These are phyloP conservation scores for Boletellus ananas DNA, from an alignment of 768 basidiomycete species.

Conservation along the genomic window DNA sequence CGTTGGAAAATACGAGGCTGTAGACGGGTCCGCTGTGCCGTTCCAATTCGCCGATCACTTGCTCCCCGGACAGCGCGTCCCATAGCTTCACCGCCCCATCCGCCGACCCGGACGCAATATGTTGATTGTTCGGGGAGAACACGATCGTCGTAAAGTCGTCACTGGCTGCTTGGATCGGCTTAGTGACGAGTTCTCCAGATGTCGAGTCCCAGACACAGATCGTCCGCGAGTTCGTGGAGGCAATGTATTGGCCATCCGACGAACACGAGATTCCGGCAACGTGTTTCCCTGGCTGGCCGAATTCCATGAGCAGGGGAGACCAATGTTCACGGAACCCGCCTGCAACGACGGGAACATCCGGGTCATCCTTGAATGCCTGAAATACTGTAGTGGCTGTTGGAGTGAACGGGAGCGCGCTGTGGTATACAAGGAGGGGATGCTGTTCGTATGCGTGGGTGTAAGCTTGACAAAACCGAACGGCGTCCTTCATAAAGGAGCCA, in stretches of 20 bases:
- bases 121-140: conserved; percentile 29
- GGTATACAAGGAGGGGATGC: conserved; percentile 32
- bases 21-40: conserved; percentile 22
- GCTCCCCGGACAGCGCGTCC: conserved; percentile 25
- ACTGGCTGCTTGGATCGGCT: conserved; percentile 13
- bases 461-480: conserved; percentile 32
- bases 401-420: conserved; percentile 31
- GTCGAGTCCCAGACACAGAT: conserved; percentile 27
- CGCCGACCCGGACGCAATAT: conserved; percentile 24
- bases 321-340: conserved; percentile 32
- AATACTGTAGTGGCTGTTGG: conserved; percentile 26
- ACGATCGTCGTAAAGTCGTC: conserved; percentile 16
- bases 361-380: conserved; percentile 26
- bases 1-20: conserved; percentile 29
- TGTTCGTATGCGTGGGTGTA: conserved; percentile 30
- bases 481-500: conserved; percentile 24
- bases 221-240: conserved; percentile 19
- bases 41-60: conserved; percentile 11
- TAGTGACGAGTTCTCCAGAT: conserved; percentile 25
- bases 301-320: conserved; percentile 31
- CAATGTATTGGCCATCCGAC: conserved; percentile 26
- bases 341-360: conserved; percentile 17
- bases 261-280: conserved; percentile 25
- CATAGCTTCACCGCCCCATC: conserved; percentile 24
- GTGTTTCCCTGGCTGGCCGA: conserved; percentile 12